Percentiles rank a stretch among this genome's conserved stretches.
These are phyloP conservation scores for Hyphopichia burtonii DNA, from an alignment of 1,139 yeast genomes.

Conservation along the genomic window DNA sequence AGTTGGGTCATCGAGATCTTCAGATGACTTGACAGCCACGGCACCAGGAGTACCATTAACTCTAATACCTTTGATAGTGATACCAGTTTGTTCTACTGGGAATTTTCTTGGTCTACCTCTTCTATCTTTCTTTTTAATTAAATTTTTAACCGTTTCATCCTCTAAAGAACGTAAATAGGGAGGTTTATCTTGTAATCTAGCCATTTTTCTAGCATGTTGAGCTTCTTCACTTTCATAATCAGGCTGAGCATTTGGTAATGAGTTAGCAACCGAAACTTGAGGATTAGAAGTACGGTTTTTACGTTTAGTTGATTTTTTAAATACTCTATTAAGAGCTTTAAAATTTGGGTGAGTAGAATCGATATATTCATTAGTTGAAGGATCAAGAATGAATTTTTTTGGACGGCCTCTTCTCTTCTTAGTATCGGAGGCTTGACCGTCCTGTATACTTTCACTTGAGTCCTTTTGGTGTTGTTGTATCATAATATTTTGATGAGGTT, in stretches of 20 bases:
- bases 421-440: conserved; percentile 10
- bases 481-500: conserved; percentile 2
- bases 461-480: conserved; percentile 4
- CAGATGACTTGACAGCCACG: background rate
- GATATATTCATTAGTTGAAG: conserved; percentile 40
- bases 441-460: conserved; percentile 4
- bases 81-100: conserved; percentile 49
- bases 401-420: conserved; percentile 49
- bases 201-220: conserved; percentile 8
- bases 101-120: conserved; percentile 55
- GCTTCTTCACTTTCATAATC: conserved; percentile 5
- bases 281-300: conserved; percentile 5
- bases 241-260: background rate
- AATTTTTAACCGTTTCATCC: conserved; percentile 38
- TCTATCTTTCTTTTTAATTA: conserved; percentile 41
- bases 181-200: conserved; percentile 28
- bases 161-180: conserved; percentile 30
- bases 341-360: conserved; percentile 46
- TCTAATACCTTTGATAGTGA: conserved; percentile 46
- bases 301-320: conserved; percentile 20
- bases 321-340: conserved; percentile 36
- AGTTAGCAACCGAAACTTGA: background rate
- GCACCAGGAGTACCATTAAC: conserved; percentile 35
- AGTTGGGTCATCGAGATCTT: conserved; percentile 6
- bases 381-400: conserved; percentile 42